A percentile compares a stretch with the other conserved stretches of the same genome.
These are phyloP conservation scores for Lactarius akahatsu DNA, from an alignment of 768 basidiomycete genomes.

Conservation along the genomic window DNA sequence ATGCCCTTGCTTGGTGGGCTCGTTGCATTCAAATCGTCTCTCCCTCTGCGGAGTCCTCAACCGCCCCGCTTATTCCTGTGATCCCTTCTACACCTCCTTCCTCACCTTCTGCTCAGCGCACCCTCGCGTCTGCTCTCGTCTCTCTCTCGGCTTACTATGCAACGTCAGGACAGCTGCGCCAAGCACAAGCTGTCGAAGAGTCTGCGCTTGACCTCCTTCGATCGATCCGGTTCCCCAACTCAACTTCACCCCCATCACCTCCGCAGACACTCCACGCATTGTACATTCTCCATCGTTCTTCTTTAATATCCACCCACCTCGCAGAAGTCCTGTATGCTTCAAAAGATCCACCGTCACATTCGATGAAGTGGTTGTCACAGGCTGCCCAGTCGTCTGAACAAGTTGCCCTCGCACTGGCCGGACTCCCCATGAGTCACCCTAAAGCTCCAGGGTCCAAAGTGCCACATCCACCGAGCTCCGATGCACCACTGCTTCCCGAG, in stretches of 20 bases:
- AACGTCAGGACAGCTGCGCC: slow-evolving; percentile 50
- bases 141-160: slow-evolving; percentile 74
- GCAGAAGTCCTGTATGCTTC: slow-evolving; percentile 67
- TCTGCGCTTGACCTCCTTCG: slow-evolving; percentile 54
- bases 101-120: slow-evolving; percentile 64
- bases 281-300: slow-evolving; percentile 68
- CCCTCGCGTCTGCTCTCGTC: slow-evolving; percentile 57
- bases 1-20: slow-evolving; percentile 69
- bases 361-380: slow-evolving; percentile 54
- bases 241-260: slow-evolving; percentile 46
- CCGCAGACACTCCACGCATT: slow-evolving; percentile 63
- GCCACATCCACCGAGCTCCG: slow-evolving; percentile 41
- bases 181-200: slow-evolving; percentile 60
- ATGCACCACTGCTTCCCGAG: slow-evolving; percentile 42
- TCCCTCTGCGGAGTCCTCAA: slow-evolving; percentile 36
- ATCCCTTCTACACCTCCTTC: slow-evolving; percentile 46
- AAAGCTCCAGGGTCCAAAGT: slow-evolving; percentile 39
- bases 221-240: slow-evolving; percentile 49
- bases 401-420: slow-evolving; percentile 55
- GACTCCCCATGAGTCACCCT: slow-evolving; percentile 39
- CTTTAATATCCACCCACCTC: slow-evolving; percentile 69
- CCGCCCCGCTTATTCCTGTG: slow-evolving; percentile 26
- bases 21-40: slow-evolving; percentile 48
- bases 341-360: slow-evolving; percentile 41
- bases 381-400: slow-evolving; percentile 70